Evolutionary conservation across 306 rosid genomes (phyloP).

Genomic region (Betula pendula): DNA sequence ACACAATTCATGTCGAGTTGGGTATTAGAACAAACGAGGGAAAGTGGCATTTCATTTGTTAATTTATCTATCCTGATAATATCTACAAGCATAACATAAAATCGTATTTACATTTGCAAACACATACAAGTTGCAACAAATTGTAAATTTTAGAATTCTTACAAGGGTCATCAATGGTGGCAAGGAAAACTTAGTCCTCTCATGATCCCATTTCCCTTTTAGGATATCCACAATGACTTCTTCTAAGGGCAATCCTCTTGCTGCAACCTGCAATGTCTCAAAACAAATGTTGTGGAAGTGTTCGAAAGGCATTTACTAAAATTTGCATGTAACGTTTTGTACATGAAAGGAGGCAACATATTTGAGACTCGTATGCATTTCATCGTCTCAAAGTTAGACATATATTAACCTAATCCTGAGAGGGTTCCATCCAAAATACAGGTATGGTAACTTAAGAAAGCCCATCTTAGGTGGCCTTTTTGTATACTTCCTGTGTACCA

Average conservation of each 20-base stretch:
- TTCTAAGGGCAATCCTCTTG: constrained; percentile 43
- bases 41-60: not conserved
- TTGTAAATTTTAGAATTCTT: constrained; percentile 40
- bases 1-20: not conserved
- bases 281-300: constrained; percentile 25
- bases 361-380: constrained; percentile 2
- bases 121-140: constrained; percentile 12
- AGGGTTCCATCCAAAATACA: constrained; percentile 11
- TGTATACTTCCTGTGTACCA: too few species aligned
- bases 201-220: constrained; percentile 88
- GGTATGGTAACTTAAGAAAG: not conserved
- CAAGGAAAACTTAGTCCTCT: constrained; percentile 75
- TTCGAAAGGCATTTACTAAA: constrained; percentile 17
- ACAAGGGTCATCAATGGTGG: constrained; percentile 98
- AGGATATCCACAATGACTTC: constrained; percentile 63
- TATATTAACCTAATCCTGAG: constrained; percentile 9
- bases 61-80: not conserved
- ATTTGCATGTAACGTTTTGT: constrained; percentile 5
- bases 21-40: not conserved
- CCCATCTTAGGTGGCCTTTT: too few species aligned
- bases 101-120: not conserved
- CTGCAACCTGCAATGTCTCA: constrained; percentile 54
- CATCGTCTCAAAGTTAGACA: not conserved
- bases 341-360: constrained; percentile 7
- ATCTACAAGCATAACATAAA: constrained; percentile 5